Base-by-base conservation (phyloP, 2,329 filamentous ascomycete species). In the Calonectria hongkongensis region DNA sequence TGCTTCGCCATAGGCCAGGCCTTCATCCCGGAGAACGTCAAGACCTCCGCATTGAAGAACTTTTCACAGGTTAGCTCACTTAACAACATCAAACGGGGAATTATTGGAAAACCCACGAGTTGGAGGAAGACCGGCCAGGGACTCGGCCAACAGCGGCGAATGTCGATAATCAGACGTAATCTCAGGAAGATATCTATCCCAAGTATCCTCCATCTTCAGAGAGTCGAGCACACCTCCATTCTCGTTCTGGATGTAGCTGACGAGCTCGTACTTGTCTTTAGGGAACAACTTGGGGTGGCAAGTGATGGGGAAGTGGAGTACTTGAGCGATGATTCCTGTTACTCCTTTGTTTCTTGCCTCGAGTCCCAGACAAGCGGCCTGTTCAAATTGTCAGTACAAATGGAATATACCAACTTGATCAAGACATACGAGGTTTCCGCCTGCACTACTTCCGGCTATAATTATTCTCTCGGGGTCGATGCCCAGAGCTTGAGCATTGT, bases 251-350 rank as follows among this genome's bases (percentile, higher is more conserved):
- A 78, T 28, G 18, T 71, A 78, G 15, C 78, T 80, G 0, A 74
- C 77, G 50, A 74, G 75, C n/a, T 80, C 78, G 10, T 78, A 75
- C 25, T 74, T 78, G 2, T 78, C 69, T 3, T 0, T 64, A 0
- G 77, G 78, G 27, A 79, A 80, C 56, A 75, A 70, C 8, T 77
- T 79, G 9, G 77, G 78, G 16, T 80, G 78, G n/a, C 78, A 80
- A 6, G 62, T 33, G 5, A 54, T 8, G 7, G 74, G 75, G 27
- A 80, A 79, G 27, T 78, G 71, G 0, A 80, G 27, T 0, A 77
- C 75, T 30, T 80, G 78, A 0, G 78, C 78, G 1, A 76, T 28
- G 8, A 80, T 33, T 1, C 78, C 77, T 2, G 76, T 74, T 2
- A 79, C 67, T 2, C 70, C 68, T 0, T 72, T 27, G 16, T 63